phyloP scores from a whole-genome alignment of 345 rosid genomes.

The Raphanus sativus region DNA sequence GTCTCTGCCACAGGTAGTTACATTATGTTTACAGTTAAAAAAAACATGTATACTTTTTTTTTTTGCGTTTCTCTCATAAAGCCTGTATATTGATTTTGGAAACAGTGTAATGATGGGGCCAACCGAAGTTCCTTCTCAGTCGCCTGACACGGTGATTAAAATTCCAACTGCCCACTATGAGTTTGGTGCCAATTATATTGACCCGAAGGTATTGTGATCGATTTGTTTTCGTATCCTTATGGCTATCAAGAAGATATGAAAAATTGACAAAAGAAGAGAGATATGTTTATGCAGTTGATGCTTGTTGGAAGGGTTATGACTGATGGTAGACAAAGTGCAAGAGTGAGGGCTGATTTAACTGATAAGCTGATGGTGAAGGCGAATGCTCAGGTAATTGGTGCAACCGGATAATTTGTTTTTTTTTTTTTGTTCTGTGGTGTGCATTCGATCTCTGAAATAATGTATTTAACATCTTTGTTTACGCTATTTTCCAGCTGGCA shows the following conservation, averaged over 20 bases:
- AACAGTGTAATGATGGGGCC: constrained; percentile 91
- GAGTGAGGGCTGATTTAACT: constrained; percentile 84
- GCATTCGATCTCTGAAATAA: not conserved
- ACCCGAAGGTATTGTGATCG: constrained; percentile 47
- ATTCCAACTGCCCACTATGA: constrained; percentile 89
- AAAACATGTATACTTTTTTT: not conserved
- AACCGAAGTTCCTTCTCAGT: constrained; percentile 86
- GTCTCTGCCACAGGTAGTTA: constrained; percentile 80
- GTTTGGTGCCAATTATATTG: constrained; percentile 88
- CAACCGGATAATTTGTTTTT: not conserved
- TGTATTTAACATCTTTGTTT: constrained; percentile 10
- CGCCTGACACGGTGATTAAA: constrained; percentile 76
- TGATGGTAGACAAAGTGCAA: constrained; percentile 86
- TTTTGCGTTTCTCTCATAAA: constrained; percentile 12
- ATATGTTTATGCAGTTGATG: constrained; percentile 56
- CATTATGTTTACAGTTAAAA: not conserved
- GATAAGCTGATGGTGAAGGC: constrained; percentile 76
- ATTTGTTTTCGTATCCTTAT: not conserved
- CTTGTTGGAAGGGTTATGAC: constrained; percentile 88
- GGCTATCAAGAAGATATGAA: not conserved
- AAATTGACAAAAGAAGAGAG: constrained; percentile 1
- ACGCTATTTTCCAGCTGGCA: constrained; percentile 60
- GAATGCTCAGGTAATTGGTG: constrained; percentile 66
- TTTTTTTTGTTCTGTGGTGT: not conserved
- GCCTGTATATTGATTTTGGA: constrained; percentile 6